phyloP scores from a whole-genome alignment of 192 early-diverging fungal species.

The Mycoemilia scoparia region DNA sequence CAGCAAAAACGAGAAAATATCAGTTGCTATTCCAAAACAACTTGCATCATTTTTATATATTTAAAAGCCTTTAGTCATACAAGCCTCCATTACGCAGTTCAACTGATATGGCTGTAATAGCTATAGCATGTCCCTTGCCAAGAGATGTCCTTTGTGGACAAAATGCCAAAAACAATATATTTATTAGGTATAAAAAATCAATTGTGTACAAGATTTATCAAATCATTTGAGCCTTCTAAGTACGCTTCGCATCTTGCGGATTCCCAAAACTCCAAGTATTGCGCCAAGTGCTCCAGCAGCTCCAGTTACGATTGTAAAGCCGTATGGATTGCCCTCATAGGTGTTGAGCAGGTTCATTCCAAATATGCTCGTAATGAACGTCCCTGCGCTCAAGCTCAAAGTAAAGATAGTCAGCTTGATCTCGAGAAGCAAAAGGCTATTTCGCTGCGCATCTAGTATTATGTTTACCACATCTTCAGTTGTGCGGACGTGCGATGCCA shows the following conservation, averaged over 20 bases:
- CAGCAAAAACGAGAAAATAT: no score
- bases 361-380: conserved; percentile 56
- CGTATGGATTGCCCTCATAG: conserved; percentile 47
- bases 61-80: no score
- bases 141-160: no score
- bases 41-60: no score
- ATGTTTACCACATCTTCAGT: conserved; percentile 77
- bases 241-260: conserved; percentile 26
- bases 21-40: no score
- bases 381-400: conserved; percentile 51
- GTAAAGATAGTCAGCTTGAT: conserved; percentile 64
- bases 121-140: no score
- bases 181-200: no score
- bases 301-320: conserved; percentile 43
- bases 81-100: no score
- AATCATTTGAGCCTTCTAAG: conserved; percentile 22
- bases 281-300: conserved; percentile 21
- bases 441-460: conserved; percentile 67
- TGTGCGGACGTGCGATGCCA: conserved; percentile 48
- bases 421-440: conserved; percentile 70
- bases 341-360: conserved; percentile 79
- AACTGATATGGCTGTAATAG: no score
- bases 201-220: no score
- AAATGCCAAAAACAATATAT: no score
- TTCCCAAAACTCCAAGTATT: conserved; percentile 12